Percentiles rank a stretch among this genome's conserved stretches.
Evolutionary conservation across 768 basidiomycete genomes (phyloP).

Genomic region (Sporobolomyces roseus): DNA sequence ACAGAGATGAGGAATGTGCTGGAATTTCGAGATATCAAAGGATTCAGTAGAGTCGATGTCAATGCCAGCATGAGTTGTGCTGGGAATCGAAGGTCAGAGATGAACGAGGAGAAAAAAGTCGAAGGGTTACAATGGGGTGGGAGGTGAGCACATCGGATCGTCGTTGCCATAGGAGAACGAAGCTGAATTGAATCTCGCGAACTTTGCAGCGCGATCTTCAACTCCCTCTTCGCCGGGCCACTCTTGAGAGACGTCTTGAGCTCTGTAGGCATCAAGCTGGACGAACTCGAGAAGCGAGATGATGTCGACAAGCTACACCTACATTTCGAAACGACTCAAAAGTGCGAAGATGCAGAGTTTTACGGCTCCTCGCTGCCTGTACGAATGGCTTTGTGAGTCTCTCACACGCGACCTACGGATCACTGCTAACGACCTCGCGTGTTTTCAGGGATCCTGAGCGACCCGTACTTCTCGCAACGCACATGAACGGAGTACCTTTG

Average conservation of each 20-base stretch:
- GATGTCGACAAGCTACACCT: conserved; percentile 19
- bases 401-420: neutral
- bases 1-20: conserved; percentile 11
- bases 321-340: conserved; percentile 29
- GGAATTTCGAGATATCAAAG: conserved; percentile 43
- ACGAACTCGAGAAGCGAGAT: neutral
- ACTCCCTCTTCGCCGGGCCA: conserved; percentile 2
- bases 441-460: conserved; percentile 20
- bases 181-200: neutral
- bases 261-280: neutral
- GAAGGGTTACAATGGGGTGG: conserved; percentile 31
- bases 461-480: conserved; percentile 37
- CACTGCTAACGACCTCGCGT: too few relatives aligned
- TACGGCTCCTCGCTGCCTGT: conserved; percentile 26
- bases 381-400: conserved; percentile 18
- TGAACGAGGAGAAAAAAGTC: conserved; percentile 28
- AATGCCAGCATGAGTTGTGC: conserved; percentile 58
- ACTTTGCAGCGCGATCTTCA: conserved; percentile 6
- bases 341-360: conserved; percentile 27
- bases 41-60: conserved; percentile 46
- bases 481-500: conserved; percentile 31
- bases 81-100: conserved; percentile 36
- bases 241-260: conserved; percentile 21
- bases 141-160: neutral
- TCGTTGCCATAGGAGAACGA: neutral